Evolutionary conservation across 805 yeast species (phyloP), one percentile per base, ranked within the genome.

Genomic region (Pichia occidentalis): DNA sequence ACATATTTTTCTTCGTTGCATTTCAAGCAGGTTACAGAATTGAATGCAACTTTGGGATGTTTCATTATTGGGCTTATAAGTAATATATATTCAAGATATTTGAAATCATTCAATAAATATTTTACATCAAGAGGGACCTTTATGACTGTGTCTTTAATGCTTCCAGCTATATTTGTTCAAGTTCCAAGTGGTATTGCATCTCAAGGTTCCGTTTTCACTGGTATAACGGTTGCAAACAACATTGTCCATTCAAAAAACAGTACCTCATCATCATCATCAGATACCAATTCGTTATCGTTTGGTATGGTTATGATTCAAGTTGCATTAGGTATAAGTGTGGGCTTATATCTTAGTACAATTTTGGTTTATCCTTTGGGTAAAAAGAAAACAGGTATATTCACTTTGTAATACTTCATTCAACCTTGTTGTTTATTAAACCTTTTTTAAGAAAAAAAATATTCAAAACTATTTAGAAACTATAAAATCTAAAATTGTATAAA

Each of bases 151-250:
- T 81, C 95, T 18, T 92, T 95, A 6, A 90, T 90, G 95, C 61
- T 90, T 39, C 97, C 97, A 0, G 97, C 90, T 0, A 85, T 90
- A 32, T 88, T 90, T 54, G 95, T 86, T 4, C 94, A 84, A 58
- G 97, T 90, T 31, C 97, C 97, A 3, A 80, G 90, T 1, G 97
- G 97, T 57, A 78, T 90, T 43, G 96, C 97, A 2, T 78, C 95
- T 0, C 90, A 87, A 51, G 83, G 94, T 25, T 75, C 94, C 3
- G 68, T 90, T 35, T 68, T 88, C 9, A 73, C 94, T 0, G 97
- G 97, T 40, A 70, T 90, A 12, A 63, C 67, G 23, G 71, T 75
- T 29, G 97, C 97, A 1, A 77, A 87, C 49, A 65, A 66, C 42
- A 71, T 88, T 37, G 77, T 73, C 6, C 64, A 72, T 25, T 45